Percentiles rank a stretch among this genome's conserved stretches.
These are phyloP conservation scores for Penstemon eatonii DNA, from an alignment of 257 asterid species.

Conservation along the genomic window DNA sequence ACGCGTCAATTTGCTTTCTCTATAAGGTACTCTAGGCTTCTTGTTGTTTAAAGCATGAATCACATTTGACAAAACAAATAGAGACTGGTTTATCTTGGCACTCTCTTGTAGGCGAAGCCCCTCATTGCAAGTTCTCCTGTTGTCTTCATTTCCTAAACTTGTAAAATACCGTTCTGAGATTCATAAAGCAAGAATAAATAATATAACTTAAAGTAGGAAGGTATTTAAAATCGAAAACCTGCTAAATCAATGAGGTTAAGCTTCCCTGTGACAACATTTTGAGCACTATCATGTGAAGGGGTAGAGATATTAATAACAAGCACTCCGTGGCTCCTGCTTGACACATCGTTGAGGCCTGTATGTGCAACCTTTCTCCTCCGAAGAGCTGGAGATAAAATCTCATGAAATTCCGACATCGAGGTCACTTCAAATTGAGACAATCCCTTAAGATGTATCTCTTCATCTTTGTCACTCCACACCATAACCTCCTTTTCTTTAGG, in stretches of 20 bases:
- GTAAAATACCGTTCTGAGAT: constrained; percentile 12
- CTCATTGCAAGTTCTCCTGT: constrained; percentile 68
- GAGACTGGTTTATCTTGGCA: constrained; percentile 88
- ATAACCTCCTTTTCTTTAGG: constrained; percentile 66
- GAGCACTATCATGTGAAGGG: constrained; percentile 38
- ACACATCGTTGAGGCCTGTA: constrained; percentile 71
- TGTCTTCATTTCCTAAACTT: constrained; percentile 80
- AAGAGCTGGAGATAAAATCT: constrained; percentile 59
- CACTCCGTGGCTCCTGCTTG: constrained; percentile 92
- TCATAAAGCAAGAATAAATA: background rate
- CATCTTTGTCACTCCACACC: constrained; percentile 67
- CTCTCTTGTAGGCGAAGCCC: constrained; percentile 95
- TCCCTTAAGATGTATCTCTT: constrained; percentile 77
- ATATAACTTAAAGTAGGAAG: background rate
- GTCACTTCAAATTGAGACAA: constrained; percentile 57
- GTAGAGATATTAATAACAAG: constrained; percentile 56
- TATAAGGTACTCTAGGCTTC: constrained; percentile 64
- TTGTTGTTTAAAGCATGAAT: constrained; percentile 75
- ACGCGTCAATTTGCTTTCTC: constrained; percentile 93
- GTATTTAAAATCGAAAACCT: constrained; percentile 46
- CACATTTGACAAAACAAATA: constrained; percentile 84
- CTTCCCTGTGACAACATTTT: constrained; percentile 54
- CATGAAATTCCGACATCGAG: constrained; percentile 52
- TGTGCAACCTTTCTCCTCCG: constrained; percentile 78
- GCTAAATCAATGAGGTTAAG: constrained; percentile 92